These are phyloP conservation scores for Populus pruinosa DNA, from an alignment of 345 rosid species.

Conservation along the genomic window DNA sequence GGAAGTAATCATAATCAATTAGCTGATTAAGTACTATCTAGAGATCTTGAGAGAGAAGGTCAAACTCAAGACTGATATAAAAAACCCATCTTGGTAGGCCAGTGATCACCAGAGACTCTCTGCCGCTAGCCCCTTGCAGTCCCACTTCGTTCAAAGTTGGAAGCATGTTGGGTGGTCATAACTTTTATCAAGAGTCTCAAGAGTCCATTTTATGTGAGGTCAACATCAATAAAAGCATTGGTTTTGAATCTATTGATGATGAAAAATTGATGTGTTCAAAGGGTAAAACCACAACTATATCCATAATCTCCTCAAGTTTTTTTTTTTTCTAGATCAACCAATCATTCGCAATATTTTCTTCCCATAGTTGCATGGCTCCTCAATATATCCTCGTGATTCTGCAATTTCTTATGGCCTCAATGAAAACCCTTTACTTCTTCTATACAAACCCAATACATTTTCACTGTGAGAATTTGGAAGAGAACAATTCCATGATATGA, in stretches of 20 bases:
- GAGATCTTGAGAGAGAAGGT: background rate
- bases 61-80: background rate
- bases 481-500: background rate
- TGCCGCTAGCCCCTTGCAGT: background rate
- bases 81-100: background rate
- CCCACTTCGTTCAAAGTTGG: background rate
- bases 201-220: background rate
- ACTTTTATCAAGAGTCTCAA: background rate
- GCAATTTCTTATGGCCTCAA: too few relatives aligned
- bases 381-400: too few relatives aligned
- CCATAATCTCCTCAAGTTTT: background rate
- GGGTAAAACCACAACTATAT: background rate
- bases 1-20: background rate
- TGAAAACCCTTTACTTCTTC: too few relatives aligned
- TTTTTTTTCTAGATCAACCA: too few relatives aligned
- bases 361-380: too few relatives aligned
- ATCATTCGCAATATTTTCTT: background rate
- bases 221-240: slow-evolving; percentile 1
- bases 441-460: too few relatives aligned
- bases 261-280: background rate
- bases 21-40: background rate
- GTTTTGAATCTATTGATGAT: background rate
- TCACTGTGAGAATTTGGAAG: too few relatives aligned
- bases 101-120: background rate
- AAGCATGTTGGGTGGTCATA: background rate